Evolutionary conservation across 768 basidiomycete species (phyloP), one percentile per base, ranked within the genome.

Genomic region (Coprinellus micaceus): DNA sequence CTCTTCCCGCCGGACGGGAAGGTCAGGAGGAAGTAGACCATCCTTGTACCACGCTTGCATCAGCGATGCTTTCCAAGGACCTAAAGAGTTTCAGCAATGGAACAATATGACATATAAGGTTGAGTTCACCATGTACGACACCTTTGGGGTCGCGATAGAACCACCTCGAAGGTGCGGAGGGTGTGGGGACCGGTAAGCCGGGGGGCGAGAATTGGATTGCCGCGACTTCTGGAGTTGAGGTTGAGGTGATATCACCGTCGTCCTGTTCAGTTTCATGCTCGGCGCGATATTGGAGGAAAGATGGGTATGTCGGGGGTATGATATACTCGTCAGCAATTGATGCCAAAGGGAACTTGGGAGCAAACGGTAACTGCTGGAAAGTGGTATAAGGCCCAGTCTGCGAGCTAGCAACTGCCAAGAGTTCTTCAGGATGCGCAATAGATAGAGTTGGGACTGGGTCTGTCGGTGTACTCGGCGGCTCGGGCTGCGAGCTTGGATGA

Each of bases 21-120:
- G 81, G 64, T 92, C 89, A 0, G 85, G 86, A 2, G 91, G 91
- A 22, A 94, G 76, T 19, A 91, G 68, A 9, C 88, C 89, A 58
- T 94, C 91, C 64, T 87, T 89, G 65, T 89, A 91, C 91, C 91
- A 94, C 3, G 85, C 81, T 65, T 93, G 90, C 91, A 94, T 94
- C 45, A 92, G 75, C 22, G 84, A 81, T n/a, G 88, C 78, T 65
- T 89, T 90, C 91, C 91, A 93, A 21, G 91, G 91, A 33, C 91
- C 91, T 92, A 57, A 49, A 37, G 59, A 48, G 13, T 22, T 26
- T 25, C 50, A 50, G 33, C 9, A 39, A 9, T 17, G 40, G 2
- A 47, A 11, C 11, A 21, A 10, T 24, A 24, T 21, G 13, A 37
- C 24, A 41, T 44, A 1, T 33, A 29, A 21, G 28, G 28, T 21